Conservation (phyloP, 2,329 filamentous ascomycete genomes). For the Ceratocystis cubensis region DNA sequence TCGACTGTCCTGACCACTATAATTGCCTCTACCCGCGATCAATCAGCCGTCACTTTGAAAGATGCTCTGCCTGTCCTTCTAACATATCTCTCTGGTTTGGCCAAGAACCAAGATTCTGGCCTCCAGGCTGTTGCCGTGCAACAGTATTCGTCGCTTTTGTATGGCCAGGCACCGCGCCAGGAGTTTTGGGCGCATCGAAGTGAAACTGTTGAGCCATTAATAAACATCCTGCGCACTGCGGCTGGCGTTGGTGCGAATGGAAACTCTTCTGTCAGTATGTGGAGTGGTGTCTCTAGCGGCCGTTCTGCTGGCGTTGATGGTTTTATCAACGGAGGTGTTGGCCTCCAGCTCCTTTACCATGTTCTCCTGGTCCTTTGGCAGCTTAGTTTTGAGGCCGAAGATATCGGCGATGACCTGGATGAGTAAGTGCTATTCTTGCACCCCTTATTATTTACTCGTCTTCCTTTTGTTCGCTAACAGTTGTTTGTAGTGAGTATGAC, state of each 20-base stretch:
- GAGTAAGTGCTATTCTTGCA: constrained; percentile 44
- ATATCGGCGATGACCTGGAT: constrained; percentile 63
- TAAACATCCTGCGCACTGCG: constrained; percentile 70
- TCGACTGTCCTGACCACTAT: constrained; percentile 76
- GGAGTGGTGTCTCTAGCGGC: constrained; percentile 42
- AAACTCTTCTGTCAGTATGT: constrained; percentile 46
- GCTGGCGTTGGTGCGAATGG: constrained; percentile 58
- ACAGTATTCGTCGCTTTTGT: constrained; percentile 73
- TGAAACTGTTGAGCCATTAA: constrained; percentile 69
- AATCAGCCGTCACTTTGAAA: constrained; percentile 52
- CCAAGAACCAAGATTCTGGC: constrained; percentile 74
- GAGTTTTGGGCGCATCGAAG: constrained; percentile 85
- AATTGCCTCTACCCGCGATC: constrained; percentile 54
- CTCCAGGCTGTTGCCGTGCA: constrained; percentile 93
- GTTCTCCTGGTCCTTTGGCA: constrained; percentile 92
- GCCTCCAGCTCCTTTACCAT: constrained; percentile 85
- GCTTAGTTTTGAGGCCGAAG: constrained; percentile 80
- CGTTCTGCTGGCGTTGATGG: constrained; percentile 52
- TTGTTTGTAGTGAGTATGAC: constrained; percentile 63
- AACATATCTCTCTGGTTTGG: constrained; percentile 71
- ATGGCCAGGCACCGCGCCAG: constrained; percentile 58
- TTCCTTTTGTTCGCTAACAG: neutral
- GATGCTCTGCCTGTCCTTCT: constrained; percentile 72
- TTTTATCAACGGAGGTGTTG: constrained; percentile 65
- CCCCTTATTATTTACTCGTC: neutral